Percentiles rank a stretch among this genome's conserved stretches.
Evolutionary conservation across 768 basidiomycete species (phyloP).

Genomic region (Serendipita vermifera): DNA sequence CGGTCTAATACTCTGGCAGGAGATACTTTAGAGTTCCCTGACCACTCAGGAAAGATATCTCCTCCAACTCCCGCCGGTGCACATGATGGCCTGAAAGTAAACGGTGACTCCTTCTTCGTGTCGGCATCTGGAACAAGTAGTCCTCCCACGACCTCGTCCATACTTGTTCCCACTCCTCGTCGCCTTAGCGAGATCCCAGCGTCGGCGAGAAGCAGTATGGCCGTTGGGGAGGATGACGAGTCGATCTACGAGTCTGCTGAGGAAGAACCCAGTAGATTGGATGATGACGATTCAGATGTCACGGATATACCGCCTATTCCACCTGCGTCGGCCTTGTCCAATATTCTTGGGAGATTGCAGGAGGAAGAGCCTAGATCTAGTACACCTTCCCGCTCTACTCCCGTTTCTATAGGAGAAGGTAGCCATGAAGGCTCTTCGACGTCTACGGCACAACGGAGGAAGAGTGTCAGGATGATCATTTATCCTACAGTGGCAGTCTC

Average conservation of each 20-base stretch:
- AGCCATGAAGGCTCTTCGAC: constrained; percentile 8
- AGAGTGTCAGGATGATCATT: constrained; percentile 68
- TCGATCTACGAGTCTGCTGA: constrained; percentile 1
- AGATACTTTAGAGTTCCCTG: too few relatives aligned
- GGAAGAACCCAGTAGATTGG: constrained; percentile 16
- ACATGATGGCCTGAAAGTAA: not conserved
- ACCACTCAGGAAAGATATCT: not conserved
- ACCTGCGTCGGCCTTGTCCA: not conserved
- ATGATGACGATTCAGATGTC: constrained; percentile 24
- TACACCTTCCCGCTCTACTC: too few relatives aligned
- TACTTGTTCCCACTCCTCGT: not conserved
- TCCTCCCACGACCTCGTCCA: not conserved
- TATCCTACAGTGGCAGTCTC: constrained; percentile 63
- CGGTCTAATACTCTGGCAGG: not conserved
- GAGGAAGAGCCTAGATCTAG: too few relatives aligned
- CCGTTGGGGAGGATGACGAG: not conserved
- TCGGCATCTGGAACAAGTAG: not conserved
- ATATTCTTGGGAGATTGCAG: too few relatives aligned
- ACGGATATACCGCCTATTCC: not conserved
- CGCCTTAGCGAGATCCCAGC: constrained; percentile 3
- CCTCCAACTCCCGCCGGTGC: not conserved
- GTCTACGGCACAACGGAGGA: constrained; percentile 28
- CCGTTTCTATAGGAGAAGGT: too few relatives aligned
- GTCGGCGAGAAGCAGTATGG: not conserved
- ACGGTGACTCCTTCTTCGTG: not conserved